Evolutionary conservation across 495 filamentous ascomycete genomes (phyloP), one percentile per base, ranked within the genome.

Genomic region (Podospora conica): DNA sequence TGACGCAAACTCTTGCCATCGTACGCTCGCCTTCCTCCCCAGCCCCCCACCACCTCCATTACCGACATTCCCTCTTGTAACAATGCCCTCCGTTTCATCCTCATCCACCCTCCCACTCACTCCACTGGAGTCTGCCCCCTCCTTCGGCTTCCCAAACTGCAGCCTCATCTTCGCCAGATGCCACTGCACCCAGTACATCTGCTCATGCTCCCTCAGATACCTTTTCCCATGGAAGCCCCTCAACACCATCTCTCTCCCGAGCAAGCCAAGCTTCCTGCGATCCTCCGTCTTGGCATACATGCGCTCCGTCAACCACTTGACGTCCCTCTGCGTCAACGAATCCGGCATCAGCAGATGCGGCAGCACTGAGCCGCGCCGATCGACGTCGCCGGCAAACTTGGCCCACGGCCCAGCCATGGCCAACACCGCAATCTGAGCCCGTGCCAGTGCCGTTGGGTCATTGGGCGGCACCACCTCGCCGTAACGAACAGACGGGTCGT

Each of bases 171-270:
- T 21, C 0, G 69, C 69, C 61, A 69, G 18, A 60, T 69, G 69
- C 71, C 71, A 73, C 61, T 71, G 69, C 27, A 87, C 82, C 86
- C 86, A 88, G 22, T 87, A 82, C 86, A 88, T 88, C 71, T 89
- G 87, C 71, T 89, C 87, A 70, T 89, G 87, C 71, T 89, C 87
- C 25, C 87, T 81, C 15, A 89, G 80, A 66, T 89, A 90, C 0
- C 87, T 78, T 55, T 87, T 84, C 4, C 83, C 83, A 29, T 81
- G 82, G 74, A 90, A 89, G 12, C 80, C 83, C 62, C 84, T 84
- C 60, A 86, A 83, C 5, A 88, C 86, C 65, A 87, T 87, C 28
- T 80, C 74, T 21, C 87, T 77, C 0, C 82, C 84, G 70, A 81
- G 80, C 86, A 89, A 84, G 40, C 87, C 87, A 12, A 89, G 78